A percentile compares a stretch with the other conserved stretches of the same genome.
Conservation (phyloP, 176 grass and related monocot genomes). For the Ananas comosus region DNA sequence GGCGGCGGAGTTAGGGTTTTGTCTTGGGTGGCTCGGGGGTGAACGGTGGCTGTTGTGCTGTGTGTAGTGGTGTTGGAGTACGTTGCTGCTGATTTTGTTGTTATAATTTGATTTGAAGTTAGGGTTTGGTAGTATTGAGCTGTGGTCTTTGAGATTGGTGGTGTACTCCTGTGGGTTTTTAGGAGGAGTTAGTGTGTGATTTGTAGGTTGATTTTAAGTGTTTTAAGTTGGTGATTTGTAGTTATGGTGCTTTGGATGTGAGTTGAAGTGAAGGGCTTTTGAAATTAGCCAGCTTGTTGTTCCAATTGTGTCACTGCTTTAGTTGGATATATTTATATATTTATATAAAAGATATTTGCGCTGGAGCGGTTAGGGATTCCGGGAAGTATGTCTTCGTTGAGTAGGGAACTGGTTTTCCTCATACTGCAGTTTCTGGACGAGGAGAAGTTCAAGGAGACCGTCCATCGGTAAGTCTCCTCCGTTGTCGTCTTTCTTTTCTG, state of each 20-base stretch:
- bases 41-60: background rate
- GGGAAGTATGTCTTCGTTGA: constrained; percentile 26
- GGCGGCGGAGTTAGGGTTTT: background rate
- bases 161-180: too few species aligned
- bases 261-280: too few species aligned
- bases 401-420: constrained; percentile 30
- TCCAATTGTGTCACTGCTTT: background rate
- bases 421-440: constrained; percentile 27
- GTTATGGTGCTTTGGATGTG: too few species aligned
- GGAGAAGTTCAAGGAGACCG: constrained; percentile 26
- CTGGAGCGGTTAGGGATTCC: constrained; percentile 17
- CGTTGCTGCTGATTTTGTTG: too few species aligned
- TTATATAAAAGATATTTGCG: constrained; percentile 6
- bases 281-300: background rate
- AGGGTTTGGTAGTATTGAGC: too few species aligned
- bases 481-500: background rate
- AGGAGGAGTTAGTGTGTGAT: too few species aligned
- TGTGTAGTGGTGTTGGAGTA: background rate
- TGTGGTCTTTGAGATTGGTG: too few species aligned
- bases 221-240: too few species aligned
- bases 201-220: too few species aligned
- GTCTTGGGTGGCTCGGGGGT: constrained; percentile 1
- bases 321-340: background rate
- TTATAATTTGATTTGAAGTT: too few species aligned
- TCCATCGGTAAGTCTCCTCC: constrained; percentile 12